Base-by-base conservation (phyloP, 495 filamentous ascomycete genomes). In the Lasiosphaeria hispida region DNA sequence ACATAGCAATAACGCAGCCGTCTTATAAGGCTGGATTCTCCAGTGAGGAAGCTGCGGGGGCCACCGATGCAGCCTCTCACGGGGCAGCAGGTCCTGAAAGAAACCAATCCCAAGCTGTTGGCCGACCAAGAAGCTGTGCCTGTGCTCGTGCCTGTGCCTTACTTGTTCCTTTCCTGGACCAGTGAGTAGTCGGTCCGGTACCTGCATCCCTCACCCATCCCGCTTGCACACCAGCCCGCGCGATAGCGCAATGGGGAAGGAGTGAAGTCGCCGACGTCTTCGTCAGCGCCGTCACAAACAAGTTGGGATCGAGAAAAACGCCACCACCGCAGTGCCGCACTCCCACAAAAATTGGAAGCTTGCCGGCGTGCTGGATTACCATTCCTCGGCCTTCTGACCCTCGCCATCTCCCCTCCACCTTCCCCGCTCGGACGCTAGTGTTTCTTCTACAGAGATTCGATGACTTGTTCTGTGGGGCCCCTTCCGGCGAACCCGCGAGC, bases 401-500 rank as follows among this genome's bases (percentile, higher is more conserved):
- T 64, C 52, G 51, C 58, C 55, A 10, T 53, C 45, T 33, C 48
- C 60, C 39, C 30, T 55, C 44, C 60, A 38, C 10, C 38, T 48
- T 50, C 52, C 51, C 52, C 52, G 61, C 69, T 68, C 63, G 55
- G 69, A 66, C 69, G 35, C 43, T 49, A 53, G 33, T 47, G 50
- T 48, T 65, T 58, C 65, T 77, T 75, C 72, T 57, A 72, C 66
- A 53, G 52, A 64, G 56, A 58, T 76, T 76, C 72, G 66, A 72
- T 62, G 59, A 62, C 51, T 65, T 70, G 66, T 76, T 73, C 71
- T 66, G 63, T 76, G 67, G 67, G 63, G 69, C 11, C 35, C 50
- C 33, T 55, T 58, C 63, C 69, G 69, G 69, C 58, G 48, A 63
- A 56, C 35, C 66, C 66, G 66, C 57, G 33, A 42, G 14, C 50